Evolutionary conservation across 345 rosid genomes (phyloP), one percentile per base, ranked within the genome.

Genomic region (Cardamine chenopodiifolia): DNA sequence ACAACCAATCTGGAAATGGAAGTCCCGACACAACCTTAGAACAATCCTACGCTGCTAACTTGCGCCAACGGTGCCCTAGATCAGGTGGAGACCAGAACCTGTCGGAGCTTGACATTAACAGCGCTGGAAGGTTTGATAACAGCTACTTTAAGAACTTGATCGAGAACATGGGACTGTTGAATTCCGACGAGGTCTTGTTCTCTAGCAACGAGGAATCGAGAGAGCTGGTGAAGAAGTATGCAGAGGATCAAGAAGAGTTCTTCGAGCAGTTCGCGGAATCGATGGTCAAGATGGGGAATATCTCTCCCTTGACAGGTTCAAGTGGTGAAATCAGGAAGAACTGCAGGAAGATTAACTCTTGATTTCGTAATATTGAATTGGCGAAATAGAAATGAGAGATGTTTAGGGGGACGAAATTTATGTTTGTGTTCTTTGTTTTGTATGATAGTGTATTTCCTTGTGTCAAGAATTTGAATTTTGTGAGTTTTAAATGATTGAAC

Each of bases 211-310:
- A 75, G 53, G 78, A 71, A 34, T 85, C 98, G 7, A 69, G 70
- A 83, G 87, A 83, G 55, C 68, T 93, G 1, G 98, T 89, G 78
- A 78, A 87, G 87, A 69, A 79, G 69, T 93, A 91, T 48, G 96
- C 97, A 3, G 72, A 78, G 77, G 79, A 85, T 79, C 85, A 85
- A 52, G 81, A 76, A 71, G 82, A 87, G 47, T 91, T 91, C 86
- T 84, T 91, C 8, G 50, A 82, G 82, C 96, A 93, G 60, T 91
- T 91, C 37, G 88, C 92, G 13, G 81, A 84, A 82, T 91, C 97
- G 20, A 93, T 93, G 94, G 60, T 91, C 35, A 91, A 81, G 87
- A 90, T 93, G 98, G 93, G 92, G 12, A 88, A 86, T 66, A 84
- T 90, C 73, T 78, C 98, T 63, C 98, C 98, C n/a, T 61, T 91